Evolutionary conservation across 768 basidiomycete genomes (phyloP), one percentile per base, ranked within the genome.

Genomic region (Scleroderma bovista): DNA sequence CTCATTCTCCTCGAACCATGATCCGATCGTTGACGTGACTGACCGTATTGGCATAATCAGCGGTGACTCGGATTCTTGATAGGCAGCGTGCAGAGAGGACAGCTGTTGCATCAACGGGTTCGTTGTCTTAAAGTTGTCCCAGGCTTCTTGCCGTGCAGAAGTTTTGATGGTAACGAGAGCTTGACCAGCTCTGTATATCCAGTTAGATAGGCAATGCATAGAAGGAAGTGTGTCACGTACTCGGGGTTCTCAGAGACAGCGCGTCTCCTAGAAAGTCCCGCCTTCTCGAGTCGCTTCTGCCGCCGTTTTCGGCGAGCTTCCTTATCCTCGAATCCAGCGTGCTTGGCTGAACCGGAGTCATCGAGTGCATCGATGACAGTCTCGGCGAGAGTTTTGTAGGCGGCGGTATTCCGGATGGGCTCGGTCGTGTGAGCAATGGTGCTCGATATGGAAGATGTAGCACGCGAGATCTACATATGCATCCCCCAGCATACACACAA

Each of bases 1-100:
- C 73, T 99, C 96, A 62, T 90, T 99, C 73, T 99, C 96, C 51
- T 98, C 95, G 60, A 93, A 92, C 84, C 87, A 91, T 3, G 86
- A 81, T 2, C 90, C 92, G 45, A 99, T 76, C 0, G 86, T 87
- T 38, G 84, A 77, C 2, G 93, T 94, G 44, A 96, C 85, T 7
- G 80, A 77, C 34, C 96, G 87, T 48, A 96, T 62, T 15, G 84
- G 81, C 4, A 83, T 78, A 23, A 98, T 77, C 47, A 96, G 73
- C 6, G 93, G 88, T 61, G 94, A 87, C 65, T 99, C 96, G 2
- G 93, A 95, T 59, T 97, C 93, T 59, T 93, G 84, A 62, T 86
- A 98, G 22, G 80, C 73, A 57, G 85, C 77, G 11, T 82, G 81
- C 44, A 90, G 67, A 34, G 76, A 72, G 32, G 69, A 67, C 15